phyloP scores from a whole-genome alignment of 2,329 filamentous ascomycete genomes.

The Calonectria naviculata region DNA sequence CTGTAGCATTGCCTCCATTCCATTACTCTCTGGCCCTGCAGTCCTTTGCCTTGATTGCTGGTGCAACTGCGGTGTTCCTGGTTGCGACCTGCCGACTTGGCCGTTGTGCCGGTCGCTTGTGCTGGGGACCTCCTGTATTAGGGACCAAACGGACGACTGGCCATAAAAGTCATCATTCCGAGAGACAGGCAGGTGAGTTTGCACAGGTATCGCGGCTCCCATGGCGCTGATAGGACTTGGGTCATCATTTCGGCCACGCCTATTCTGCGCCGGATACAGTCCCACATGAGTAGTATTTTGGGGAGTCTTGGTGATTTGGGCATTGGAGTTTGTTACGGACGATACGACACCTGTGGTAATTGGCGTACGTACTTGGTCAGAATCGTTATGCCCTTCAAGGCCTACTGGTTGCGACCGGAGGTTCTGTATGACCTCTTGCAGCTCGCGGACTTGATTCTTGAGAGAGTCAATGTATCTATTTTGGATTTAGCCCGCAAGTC shows the following conservation, averaged over 20 bases:
- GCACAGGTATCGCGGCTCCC: not conserved
- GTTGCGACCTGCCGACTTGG: not conserved
- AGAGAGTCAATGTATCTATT: conserved; percentile 9
- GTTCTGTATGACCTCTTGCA: not conserved
- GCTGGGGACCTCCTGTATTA: not conserved
- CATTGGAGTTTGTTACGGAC: not conserved
- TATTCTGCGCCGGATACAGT: too few species aligned
- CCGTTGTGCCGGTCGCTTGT: not conserved
- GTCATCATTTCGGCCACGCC: too few species aligned
- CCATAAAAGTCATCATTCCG: conserved; percentile 6
- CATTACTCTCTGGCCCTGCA: not conserved
- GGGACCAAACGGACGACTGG: not conserved
- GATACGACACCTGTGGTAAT: not conserved
- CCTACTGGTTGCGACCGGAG: not conserved
- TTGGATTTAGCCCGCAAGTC: not conserved
- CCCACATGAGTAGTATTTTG: not conserved
- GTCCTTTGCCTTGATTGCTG: not conserved
- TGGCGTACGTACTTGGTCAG: not conserved
- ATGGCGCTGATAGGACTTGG: conserved; percentile 13
- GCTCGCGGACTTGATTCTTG: not conserved
- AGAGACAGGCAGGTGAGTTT: not conserved
- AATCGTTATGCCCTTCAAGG: not conserved
- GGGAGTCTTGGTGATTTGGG: too few species aligned
- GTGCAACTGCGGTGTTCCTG: not conserved
- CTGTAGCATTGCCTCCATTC: not conserved